These are phyloP conservation scores for Naganishia antarctica DNA, from an alignment of 768 basidiomycete species.

Conservation along the genomic window DNA sequence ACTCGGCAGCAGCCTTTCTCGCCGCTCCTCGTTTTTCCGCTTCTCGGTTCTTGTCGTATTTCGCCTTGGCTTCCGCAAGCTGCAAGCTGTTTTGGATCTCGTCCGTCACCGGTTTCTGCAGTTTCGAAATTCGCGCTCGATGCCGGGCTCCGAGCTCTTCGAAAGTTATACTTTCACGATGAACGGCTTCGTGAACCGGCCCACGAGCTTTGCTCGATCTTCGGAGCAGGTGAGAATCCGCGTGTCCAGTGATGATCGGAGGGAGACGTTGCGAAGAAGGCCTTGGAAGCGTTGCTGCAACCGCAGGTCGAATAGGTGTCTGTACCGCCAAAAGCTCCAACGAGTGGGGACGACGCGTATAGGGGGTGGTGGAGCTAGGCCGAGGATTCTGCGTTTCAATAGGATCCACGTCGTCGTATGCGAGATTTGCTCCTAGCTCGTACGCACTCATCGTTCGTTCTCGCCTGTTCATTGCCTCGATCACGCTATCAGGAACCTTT, in stretches of 20 bases:
- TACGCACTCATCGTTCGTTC: slow-evolving; percentile 68
- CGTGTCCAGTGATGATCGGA: slow-evolving; percentile 22
- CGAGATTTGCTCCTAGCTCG: slow-evolving; percentile 46
- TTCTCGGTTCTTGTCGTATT: slow-evolving; percentile 24
- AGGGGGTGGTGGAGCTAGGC: background rate
- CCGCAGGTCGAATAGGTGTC: background rate
- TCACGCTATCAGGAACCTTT: slow-evolving; percentile 50
- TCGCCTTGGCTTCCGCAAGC: slow-evolving; percentile 58
- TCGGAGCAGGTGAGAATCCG: background rate
- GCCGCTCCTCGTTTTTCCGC: slow-evolving; percentile 20
- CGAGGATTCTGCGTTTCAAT: background rate
- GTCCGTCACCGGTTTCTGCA: slow-evolving; percentile 79
- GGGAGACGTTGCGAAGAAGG: background rate
- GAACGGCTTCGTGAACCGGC: background rate
- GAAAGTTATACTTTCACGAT: slow-evolving; percentile 59
- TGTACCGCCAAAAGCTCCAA: background rate
- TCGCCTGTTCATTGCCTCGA: slow-evolving; percentile 59
- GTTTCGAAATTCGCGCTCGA: slow-evolving; percentile 70
- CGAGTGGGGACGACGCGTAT: background rate
- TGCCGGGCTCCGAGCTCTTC: slow-evolving; percentile 84
- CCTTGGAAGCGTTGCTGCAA: background rate
- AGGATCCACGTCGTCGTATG: background rate
- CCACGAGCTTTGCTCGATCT: background rate
- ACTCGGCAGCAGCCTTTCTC: slow-evolving; percentile 10
- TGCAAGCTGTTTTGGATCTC: slow-evolving; percentile 73